Conservation (phyloP, 345 rosid species). For the Brassica nigra region DNA sequence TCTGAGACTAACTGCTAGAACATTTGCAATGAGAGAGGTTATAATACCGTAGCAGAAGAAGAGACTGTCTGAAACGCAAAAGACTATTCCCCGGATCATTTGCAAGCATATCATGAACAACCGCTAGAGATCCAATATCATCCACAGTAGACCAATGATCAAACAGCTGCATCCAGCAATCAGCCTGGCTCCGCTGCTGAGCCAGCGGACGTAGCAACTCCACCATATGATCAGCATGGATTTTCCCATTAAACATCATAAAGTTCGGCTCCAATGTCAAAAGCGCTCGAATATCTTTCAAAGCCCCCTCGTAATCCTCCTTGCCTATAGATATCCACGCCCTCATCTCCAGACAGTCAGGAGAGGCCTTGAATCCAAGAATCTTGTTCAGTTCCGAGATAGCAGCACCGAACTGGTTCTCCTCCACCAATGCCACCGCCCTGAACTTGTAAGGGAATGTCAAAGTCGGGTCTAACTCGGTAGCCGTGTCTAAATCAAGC, state of each 20-base stretch:
- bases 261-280: slow-evolving; percentile 79
- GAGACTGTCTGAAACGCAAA: slow-evolving; percentile 85
- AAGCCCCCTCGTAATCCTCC: slow-evolving; percentile 80
- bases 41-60: slow-evolving; percentile 75
- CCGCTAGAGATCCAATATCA: slow-evolving; percentile 91
- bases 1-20: slow-evolving; percentile 7
- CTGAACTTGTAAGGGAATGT: slow-evolving; percentile 83
- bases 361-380: slow-evolving; percentile 71
- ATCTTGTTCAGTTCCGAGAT: slow-evolving; percentile 77
- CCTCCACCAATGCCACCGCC: slow-evolving; percentile 74
- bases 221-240: slow-evolving; percentile 72
- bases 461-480: slow-evolving; percentile 86
- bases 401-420: slow-evolving; percentile 65
- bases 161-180: slow-evolving; percentile 95
- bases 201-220: slow-evolving; percentile 72
- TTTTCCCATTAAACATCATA: slow-evolving; percentile 70
- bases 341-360: slow-evolving; percentile 88
- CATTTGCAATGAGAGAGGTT: background rate
- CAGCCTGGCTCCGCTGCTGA: slow-evolving; percentile 83
- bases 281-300: slow-evolving; percentile 80
- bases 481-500: slow-evolving; percentile 67
- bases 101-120: slow-evolving; percentile 88
- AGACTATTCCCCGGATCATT: slow-evolving; percentile 91
- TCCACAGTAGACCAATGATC: slow-evolving; percentile 96
- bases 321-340: slow-evolving; percentile 80